Conservation (phyloP, 108 stramenopile species). For the Licmophora abbreviata region DNA sequence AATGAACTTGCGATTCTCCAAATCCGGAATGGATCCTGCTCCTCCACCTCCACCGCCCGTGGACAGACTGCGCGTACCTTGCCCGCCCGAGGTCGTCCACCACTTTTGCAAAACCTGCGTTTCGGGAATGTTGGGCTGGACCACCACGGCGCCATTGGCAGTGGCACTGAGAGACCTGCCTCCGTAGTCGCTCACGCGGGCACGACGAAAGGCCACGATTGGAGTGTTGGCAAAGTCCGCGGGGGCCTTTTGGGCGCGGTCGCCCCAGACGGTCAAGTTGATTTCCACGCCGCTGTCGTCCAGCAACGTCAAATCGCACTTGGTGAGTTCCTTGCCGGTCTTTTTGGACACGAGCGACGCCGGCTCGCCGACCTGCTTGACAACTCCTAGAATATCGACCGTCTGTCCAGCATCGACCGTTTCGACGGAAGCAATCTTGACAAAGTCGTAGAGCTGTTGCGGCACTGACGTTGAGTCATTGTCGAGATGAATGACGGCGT, state of each 20-base stretch:
- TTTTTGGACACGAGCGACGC: constrained; percentile 65
- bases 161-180: constrained; percentile 61
- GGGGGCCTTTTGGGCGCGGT: constrained; percentile 38
- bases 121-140: constrained; percentile 50
- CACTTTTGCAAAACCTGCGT: constrained; percentile 45
- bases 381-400: constrained; percentile 86
- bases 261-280: constrained; percentile 85
- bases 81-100: constrained; percentile 51
- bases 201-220: constrained; percentile 81
- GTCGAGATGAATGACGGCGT: constrained; percentile 73
- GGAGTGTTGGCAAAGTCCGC: constrained; percentile 42
- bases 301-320: constrained; percentile 83
- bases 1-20: constrained; percentile 71
- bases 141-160: constrained; percentile 19
- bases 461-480: constrained; percentile 70
- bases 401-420: constrained; percentile 31
- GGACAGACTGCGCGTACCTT: constrained; percentile 47
- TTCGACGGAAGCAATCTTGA: constrained; percentile 71
- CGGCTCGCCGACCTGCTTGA: constrained; percentile 64
- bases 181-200: constrained; percentile 85
- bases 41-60: constrained; percentile 50
- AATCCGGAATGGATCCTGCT: constrained; percentile 38
- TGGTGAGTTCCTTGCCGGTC: constrained; percentile 74
- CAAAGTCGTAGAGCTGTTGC: constrained; percentile 52
- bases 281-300: constrained; percentile 90